A percentile compares a stretch with the other conserved stretches of the same genome.
These are phyloP conservation scores for Xylariales sp. DNA, from an alignment of 2,329 filamentous ascomycete species.

Conservation along the genomic window DNA sequence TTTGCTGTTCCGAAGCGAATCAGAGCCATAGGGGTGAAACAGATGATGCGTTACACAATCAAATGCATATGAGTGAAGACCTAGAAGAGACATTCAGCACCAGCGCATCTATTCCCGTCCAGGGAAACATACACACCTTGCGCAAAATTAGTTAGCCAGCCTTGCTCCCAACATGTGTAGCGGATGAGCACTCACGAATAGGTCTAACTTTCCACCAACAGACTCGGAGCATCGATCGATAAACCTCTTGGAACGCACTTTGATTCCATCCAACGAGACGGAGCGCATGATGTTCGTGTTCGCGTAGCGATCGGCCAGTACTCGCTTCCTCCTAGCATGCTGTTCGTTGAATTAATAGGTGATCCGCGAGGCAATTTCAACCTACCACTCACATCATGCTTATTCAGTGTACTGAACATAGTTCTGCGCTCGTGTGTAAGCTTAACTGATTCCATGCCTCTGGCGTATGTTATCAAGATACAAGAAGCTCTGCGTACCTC, in stretches of 20 bases:
- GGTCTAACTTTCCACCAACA: constrained; percentile 44
- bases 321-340: constrained; percentile 59
- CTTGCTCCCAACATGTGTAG: neutral
- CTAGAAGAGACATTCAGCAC: constrained; percentile 20
- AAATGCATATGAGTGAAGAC: constrained; percentile 62
- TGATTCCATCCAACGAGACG: constrained; percentile 51
- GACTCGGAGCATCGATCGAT: constrained; percentile 45
- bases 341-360: constrained; percentile 22
- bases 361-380: too few relatives aligned
- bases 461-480: constrained; percentile 1
- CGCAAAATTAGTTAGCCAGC: neutral
- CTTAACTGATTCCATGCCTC: neutral
- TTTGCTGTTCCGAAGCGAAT: constrained; percentile 49
- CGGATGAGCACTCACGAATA: constrained; percentile 48
- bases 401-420: constrained; percentile 56
- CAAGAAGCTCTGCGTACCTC: constrained; percentile 34
- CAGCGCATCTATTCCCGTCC: constrained; percentile 58
- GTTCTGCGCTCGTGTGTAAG: constrained; percentile 33
- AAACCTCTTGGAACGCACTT: constrained; percentile 52
- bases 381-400: constrained; percentile 40
- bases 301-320: constrained; percentile 63
- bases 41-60: constrained; percentile 66
- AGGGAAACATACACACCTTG: constrained; percentile 9
- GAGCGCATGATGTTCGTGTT: constrained; percentile 61
- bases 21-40: constrained; percentile 61